Evolutionary conservation across 2,329 filamentous ascomycete species (phyloP).

Genomic region (Aspergillus phoenicis): DNA sequence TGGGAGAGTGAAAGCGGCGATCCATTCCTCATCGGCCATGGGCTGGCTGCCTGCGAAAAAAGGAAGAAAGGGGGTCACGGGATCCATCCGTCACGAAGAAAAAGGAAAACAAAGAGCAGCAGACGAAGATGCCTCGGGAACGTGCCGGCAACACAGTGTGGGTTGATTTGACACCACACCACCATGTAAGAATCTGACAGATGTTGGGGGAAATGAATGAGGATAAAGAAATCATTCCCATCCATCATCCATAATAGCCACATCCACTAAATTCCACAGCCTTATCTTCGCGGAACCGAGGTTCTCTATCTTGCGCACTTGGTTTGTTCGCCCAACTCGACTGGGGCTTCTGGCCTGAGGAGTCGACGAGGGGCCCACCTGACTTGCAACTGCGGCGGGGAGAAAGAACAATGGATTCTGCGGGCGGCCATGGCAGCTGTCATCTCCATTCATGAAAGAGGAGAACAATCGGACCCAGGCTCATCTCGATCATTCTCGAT

Average conservation of each 20-base stretch:
- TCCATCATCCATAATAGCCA: neutral
- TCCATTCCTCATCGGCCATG: conserved; percentile 6
- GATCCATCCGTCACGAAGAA: neutral
- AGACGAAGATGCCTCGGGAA: neutral
- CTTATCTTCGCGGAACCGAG: no score
- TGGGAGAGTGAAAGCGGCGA: neutral
- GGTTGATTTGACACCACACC: no score
- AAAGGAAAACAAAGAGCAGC: neutral
- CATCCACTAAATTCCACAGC: no score
- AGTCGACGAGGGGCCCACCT: neutral
- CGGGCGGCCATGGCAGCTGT: conserved; percentile 1
- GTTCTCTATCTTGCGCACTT: conserved; percentile 17
- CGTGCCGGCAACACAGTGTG: no score
- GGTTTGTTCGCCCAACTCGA: conserved; percentile 15
- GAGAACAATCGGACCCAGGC: conserved; percentile 15
- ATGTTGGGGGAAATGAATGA: neutral
- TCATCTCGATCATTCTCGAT: neutral
- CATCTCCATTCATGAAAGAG: conserved; percentile 4
- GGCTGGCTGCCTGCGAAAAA: neutral
- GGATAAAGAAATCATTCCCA: neutral
- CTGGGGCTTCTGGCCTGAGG: conserved; percentile 9
- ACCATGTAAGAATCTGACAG: no score
- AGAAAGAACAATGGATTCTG: conserved; percentile 21
- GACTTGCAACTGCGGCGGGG: conserved; percentile 3
- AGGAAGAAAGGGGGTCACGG: conserved; percentile 5